Percentiles rank a stretch among this genome's conserved stretches.
Conservation (phyloP, 2,329 filamentous ascomycete genomes). For the Rhynchosporium agropyri region DNA sequence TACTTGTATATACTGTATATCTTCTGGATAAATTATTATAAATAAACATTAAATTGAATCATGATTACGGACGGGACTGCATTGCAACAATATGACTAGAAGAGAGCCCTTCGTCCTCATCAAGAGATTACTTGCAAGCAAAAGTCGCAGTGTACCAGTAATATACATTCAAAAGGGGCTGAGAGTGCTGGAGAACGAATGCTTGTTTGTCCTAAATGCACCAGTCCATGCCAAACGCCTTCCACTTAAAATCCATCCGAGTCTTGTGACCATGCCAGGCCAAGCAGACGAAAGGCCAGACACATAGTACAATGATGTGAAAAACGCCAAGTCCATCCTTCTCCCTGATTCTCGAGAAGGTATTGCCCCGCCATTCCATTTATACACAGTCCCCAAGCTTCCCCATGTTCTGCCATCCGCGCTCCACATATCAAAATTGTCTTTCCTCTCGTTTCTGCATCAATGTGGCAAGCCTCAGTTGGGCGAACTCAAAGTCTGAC, state of each 20-base stretch:
- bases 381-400: no score
- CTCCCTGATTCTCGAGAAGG: background rate
- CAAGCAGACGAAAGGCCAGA: conserved; percentile 14
- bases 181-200: background rate
- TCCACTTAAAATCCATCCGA: conserved; percentile 11
- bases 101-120: no score
- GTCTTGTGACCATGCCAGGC: conserved; percentile 13
- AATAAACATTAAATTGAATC: background rate
- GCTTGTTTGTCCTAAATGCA: conserved; percentile 7
- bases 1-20: background rate
- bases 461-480: conserved; percentile 8
- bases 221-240: conserved; percentile 9
- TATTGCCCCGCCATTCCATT: conserved; percentile 13
- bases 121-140: no score
- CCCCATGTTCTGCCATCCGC: background rate
- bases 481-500: conserved; percentile 31
- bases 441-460: background rate
- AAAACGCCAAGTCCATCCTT: conserved; percentile 16
- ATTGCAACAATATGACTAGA: no score
- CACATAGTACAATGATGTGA: conserved; percentile 18
- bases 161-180: no score
- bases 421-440: background rate
- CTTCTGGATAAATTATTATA: background rate
- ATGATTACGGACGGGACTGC: no score
- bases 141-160: no score